Evolutionary conservation across 2,329 filamentous ascomycete genomes (phyloP).

Genomic region (Venturia nashicola): DNA sequence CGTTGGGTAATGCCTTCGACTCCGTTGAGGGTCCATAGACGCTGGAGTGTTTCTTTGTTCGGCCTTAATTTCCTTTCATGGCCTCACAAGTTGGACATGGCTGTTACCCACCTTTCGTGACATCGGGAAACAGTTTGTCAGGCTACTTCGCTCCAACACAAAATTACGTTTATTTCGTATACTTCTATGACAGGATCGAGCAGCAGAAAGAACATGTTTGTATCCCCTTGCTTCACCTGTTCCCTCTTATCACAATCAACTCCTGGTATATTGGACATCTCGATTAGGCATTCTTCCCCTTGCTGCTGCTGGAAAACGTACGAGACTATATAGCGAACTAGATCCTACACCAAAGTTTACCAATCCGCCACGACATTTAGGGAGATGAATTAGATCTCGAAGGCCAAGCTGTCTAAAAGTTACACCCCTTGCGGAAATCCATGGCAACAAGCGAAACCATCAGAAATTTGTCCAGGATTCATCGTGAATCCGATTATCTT

Average conservation of each 20-base stretch:
- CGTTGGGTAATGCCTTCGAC: not conserved
- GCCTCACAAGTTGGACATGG: not conserved
- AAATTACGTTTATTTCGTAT: not conserved
- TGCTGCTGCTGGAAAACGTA: not conserved
- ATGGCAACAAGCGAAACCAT: not conserved
- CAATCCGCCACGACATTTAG: too few species aligned
- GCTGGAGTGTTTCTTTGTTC: not conserved
- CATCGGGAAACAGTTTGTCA: not conserved
- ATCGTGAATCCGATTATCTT: not conserved
- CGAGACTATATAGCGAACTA: not conserved
- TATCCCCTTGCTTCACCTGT: not conserved
- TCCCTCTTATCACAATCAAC: not conserved
- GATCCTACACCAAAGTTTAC: too few species aligned
- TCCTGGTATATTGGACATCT: not conserved
- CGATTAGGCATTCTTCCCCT: not conserved
- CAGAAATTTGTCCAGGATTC: not conserved
- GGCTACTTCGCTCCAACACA: too few species aligned
- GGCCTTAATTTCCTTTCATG: not conserved
- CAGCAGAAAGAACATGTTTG: not conserved
- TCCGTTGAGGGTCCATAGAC: not conserved
- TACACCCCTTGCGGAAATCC: not conserved
- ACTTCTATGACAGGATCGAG: not conserved
- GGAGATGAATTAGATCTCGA: too few species aligned
- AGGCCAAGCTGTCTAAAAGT: not conserved
- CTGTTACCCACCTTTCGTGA: not conserved